A percentile compares a stretch with the other conserved stretches of the same genome.
Evolutionary conservation across 1,284 basidiomycete genomes (phyloP).

Genomic region (Cutaneotrichosporon dermatis): DNA sequence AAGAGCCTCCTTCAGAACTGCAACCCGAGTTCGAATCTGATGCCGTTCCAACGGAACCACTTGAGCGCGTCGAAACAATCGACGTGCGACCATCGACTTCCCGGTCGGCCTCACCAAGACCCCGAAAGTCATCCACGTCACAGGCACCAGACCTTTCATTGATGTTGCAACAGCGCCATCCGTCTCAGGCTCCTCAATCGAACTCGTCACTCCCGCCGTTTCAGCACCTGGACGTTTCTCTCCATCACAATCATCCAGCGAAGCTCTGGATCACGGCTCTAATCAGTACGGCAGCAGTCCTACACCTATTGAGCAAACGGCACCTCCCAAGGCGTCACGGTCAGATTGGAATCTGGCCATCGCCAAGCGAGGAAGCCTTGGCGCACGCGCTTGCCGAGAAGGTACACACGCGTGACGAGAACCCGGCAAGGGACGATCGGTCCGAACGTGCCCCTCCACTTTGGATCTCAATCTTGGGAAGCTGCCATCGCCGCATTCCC

Average conservation of each 20-base stretch:
- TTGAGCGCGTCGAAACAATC: neutral
- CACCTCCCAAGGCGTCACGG: too few species aligned
- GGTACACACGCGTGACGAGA: neutral
- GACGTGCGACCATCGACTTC: neutral
- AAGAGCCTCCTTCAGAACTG: neutral
- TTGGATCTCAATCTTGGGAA: conserved; percentile 26
- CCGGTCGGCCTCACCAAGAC: neutral
- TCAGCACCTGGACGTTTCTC: neutral
- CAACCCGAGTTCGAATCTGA: neutral
- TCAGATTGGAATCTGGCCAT: neutral
- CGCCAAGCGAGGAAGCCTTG: neutral
- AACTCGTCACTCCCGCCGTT: conserved; percentile 2
- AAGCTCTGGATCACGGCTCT: conserved; percentile 28
- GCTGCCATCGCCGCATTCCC: conserved; percentile 34
- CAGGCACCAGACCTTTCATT: conserved; percentile 1
- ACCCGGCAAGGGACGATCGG: neutral
- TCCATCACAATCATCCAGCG: neutral
- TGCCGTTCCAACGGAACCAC: neutral
- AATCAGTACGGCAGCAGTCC: too few species aligned
- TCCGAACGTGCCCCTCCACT: neutral
- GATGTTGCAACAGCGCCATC: neutral
- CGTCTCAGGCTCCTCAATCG: conserved; percentile 7
- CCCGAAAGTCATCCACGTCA: neutral
- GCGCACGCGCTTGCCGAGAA: neutral
- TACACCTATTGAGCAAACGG: too few species aligned